Conservation (phyloP, 176 grass and related monocot species). For the Oryza glaberrima region DNA sequence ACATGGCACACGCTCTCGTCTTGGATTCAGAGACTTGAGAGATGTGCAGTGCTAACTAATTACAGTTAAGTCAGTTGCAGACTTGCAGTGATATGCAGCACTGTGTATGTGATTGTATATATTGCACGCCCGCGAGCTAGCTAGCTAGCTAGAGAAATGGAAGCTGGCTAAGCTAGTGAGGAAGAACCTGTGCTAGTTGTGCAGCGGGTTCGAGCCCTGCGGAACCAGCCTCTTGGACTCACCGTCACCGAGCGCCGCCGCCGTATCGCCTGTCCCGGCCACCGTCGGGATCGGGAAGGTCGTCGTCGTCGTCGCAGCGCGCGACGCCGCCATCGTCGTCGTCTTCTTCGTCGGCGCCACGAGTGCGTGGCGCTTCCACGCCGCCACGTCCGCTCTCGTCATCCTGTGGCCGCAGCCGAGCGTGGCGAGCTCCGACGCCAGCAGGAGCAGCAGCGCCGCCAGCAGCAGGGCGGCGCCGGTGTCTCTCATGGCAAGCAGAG, state of each 20-base stretch:
- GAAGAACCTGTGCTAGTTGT: conserved; percentile 76
- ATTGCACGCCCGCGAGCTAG: background rate
- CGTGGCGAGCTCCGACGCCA: conserved; percentile 53
- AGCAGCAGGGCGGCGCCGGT: conserved; percentile 27
- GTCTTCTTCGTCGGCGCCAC: background rate
- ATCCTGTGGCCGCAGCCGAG: conserved; percentile 51
- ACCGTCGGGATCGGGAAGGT: background rate
- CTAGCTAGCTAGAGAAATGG: conserved; percentile 9
- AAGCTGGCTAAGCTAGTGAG: background rate
- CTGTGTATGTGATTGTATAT: conserved; percentile 11
- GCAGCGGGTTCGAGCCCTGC: conserved; percentile 87
- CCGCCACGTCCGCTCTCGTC: conserved; percentile 35
- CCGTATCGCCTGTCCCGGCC: conserved; percentile 3
- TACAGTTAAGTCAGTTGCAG: conserved; percentile 46
- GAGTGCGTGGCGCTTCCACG: conserved; percentile 22
- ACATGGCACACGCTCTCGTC: conserved; percentile 20
- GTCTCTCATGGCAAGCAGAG: conserved; percentile 35
- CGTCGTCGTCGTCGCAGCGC: background rate
- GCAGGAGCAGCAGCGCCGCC: conserved; percentile 46
- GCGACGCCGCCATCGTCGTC: background rate
- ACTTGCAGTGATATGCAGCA: background rate
- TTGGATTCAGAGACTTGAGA: conserved; percentile 20
- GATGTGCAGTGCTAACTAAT: conserved; percentile 40
- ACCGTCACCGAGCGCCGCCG: conserved; percentile 43
- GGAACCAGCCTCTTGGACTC: conserved; percentile 86